Evolutionary conservation across 192 early-diverging fungal species (phyloP).

Genomic region (Coemansia sp.): DNA sequence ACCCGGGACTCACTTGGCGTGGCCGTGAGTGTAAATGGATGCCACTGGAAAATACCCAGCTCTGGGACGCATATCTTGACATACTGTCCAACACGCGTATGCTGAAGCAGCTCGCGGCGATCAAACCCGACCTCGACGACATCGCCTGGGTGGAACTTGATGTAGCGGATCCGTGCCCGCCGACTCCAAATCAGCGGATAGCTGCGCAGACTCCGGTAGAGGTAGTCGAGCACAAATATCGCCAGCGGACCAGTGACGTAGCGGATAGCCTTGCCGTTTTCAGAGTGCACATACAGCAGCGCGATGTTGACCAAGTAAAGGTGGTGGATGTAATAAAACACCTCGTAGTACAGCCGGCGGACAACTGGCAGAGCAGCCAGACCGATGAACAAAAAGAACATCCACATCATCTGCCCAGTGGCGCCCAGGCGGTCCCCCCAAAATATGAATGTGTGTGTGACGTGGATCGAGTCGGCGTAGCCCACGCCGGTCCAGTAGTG

Average conservation of each 20-base stretch:
- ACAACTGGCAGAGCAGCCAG: constrained; percentile 62
- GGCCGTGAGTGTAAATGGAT: constrained; percentile 81
- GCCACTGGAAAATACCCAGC: constrained; percentile 78
- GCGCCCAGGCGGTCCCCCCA: constrained; percentile 58
- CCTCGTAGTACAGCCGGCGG: constrained; percentile 70
- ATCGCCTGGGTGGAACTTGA: constrained; percentile 74
- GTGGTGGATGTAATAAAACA: constrained; percentile 86
- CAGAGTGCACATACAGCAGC: constrained; percentile 72
- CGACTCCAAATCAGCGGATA: constrained; percentile 48
- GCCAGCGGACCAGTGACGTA: constrained; percentile 51
- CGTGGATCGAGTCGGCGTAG: constrained; percentile 37
- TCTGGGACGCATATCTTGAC: constrained; percentile 78
- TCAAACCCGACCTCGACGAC: constrained; percentile 77
- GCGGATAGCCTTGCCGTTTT: constrained; percentile 60
- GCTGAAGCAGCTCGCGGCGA: constrained; percentile 57
- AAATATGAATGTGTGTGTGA: constrained; percentile 33
- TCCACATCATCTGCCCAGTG: constrained; percentile 79
- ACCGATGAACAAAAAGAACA: constrained; percentile 67
- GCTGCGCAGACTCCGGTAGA: constrained; percentile 68
- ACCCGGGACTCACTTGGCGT: constrained; percentile 77
- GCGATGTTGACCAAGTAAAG: constrained; percentile 74
- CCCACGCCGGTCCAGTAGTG: constrained; percentile 51
- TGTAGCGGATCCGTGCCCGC: constrained; percentile 64
- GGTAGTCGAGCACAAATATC: constrained; percentile 59
- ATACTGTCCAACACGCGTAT: constrained; percentile 72